phyloP scores from a whole-genome alignment of 306 rosid genomes.

The Parietaria judaica region DNA sequence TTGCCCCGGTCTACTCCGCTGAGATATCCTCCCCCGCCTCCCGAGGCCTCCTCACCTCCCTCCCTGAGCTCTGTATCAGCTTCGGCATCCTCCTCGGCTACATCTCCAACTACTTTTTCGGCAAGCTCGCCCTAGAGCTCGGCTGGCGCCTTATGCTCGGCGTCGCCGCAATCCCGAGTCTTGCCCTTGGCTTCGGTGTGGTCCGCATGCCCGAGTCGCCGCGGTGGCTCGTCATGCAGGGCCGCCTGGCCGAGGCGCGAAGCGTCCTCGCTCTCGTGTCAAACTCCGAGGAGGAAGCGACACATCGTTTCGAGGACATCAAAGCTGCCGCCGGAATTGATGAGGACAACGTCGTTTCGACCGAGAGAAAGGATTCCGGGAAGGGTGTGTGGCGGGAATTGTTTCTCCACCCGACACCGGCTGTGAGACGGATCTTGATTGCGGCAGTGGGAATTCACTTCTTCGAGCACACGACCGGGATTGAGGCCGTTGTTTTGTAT shows the following conservation, averaged over 20 bases:
- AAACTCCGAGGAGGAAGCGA: constrained; percentile 44
- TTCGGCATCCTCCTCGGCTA: constrained; percentile 69
- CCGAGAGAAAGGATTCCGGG: constrained; percentile 5
- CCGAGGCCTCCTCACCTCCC: constrained; percentile 55
- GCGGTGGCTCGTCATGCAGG: constrained; percentile 73
- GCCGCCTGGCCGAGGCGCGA: constrained; percentile 45
- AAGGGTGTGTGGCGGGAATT: constrained; percentile 63
- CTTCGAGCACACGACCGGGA: constrained; percentile 69
- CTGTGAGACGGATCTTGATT: constrained; percentile 55
- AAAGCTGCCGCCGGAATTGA: constrained; percentile 48
- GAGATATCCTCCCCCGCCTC: constrained; percentile 64
- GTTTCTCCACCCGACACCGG: constrained; percentile 37
- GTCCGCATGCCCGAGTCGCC: constrained; percentile 84
- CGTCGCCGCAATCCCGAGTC: constrained; percentile 58
- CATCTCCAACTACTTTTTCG: constrained; percentile 48
- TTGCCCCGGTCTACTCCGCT: constrained; percentile 81
- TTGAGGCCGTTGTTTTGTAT: constrained; percentile 69
- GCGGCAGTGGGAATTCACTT: constrained; percentile 72
- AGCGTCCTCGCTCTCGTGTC: constrained; percentile 32
- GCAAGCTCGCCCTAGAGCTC: constrained; percentile 36
- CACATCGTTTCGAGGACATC: constrained; percentile 44
- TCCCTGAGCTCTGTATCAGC: constrained; percentile 70
- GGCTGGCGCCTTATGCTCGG: constrained; percentile 95
- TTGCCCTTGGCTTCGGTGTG: constrained; percentile 36
- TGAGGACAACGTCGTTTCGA: not conserved